phyloP scores from a whole-genome alignment of 2,329 filamentous ascomycete species.

The Calonectria multiphialidica region DNA sequence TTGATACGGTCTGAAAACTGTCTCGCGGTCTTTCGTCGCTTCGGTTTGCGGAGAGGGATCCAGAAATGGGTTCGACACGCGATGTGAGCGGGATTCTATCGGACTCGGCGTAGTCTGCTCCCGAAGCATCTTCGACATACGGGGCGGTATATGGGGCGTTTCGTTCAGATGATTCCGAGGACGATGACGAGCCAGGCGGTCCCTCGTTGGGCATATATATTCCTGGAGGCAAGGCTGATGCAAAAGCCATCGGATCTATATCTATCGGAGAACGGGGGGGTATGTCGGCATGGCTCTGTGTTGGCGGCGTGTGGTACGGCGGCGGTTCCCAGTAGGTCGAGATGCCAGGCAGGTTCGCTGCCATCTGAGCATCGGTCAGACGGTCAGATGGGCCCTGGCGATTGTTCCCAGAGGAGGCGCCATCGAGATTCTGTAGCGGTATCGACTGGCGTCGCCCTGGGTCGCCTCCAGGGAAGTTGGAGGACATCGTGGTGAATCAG shows the following conservation, averaged over 20 bases:
- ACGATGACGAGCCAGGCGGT: conserved; percentile 32
- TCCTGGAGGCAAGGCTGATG: conserved; percentile 67
- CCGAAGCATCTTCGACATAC: conserved; percentile 49
- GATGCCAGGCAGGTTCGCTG: conserved; percentile 55
- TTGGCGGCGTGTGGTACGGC: conserved; percentile 52
- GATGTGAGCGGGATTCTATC: conserved; percentile 70
- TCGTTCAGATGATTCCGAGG: conserved; percentile 46
- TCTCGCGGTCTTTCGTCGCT: conserved; percentile 59
- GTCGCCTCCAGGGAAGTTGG: conserved; percentile 42
- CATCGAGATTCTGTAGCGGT: conserved; percentile 74
- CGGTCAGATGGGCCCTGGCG: conserved; percentile 20
- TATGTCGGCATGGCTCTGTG: conserved; percentile 46
- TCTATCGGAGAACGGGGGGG: conserved; percentile 65
- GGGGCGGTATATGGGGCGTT: conserved; percentile 51
- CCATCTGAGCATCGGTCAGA: conserved; percentile 32
- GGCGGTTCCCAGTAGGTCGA: conserved; percentile 67
- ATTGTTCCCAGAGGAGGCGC: conserved; percentile 29
- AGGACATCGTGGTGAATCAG: conserved; percentile 45
- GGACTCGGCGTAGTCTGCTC: conserved; percentile 62
- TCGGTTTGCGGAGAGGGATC: conserved; percentile 57
- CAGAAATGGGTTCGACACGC: conserved; percentile 67
- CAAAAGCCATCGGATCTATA: conserved; percentile 65
- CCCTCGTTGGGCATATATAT: conserved; percentile 50
- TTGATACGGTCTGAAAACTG: conserved; percentile 69
- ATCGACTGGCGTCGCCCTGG: conserved; percentile 65